Percentiles rank a stretch among this genome's conserved stretches.
phyloP scores from a whole-genome alignment of 345 rosid species.

The Linum trigynum region DNA sequence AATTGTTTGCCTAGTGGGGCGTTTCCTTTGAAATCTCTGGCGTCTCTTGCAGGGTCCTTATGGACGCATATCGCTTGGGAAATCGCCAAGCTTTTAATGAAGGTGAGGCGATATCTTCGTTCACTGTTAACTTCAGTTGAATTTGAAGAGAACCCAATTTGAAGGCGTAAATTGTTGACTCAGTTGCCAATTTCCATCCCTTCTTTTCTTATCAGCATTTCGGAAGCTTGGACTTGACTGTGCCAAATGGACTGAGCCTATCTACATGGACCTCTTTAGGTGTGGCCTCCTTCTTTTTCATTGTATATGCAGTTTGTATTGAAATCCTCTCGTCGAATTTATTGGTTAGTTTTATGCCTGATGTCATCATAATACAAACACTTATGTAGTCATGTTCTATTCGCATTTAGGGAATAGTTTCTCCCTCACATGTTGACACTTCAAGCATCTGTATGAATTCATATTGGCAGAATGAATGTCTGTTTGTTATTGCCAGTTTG shows the following conservation, averaged over 20 bases:
- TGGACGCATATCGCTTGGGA: constrained; percentile 71
- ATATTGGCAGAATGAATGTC: too few species aligned
- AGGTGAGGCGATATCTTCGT: constrained; percentile 37
- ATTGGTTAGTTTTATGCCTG: not conserved
- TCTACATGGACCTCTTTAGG: constrained; percentile 72
- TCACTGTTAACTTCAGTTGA: not conserved
- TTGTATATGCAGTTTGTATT: too few species aligned
- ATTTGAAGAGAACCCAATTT: constrained; percentile 2
- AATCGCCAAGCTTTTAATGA: constrained; percentile 78
- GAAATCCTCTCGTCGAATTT: not conserved
- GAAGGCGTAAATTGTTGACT: constrained; percentile 11
- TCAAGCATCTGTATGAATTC: too few species aligned
- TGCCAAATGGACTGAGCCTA: constrained; percentile 85
- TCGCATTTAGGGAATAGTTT: too few species aligned
- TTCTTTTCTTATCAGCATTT: constrained; percentile 45
- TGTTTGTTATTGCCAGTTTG: too few species aligned
- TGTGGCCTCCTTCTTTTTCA: constrained; percentile 15
- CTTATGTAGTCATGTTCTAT: too few species aligned
- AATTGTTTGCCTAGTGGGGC: too few species aligned
- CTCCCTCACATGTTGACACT: too few species aligned
- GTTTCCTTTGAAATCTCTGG: too few species aligned
- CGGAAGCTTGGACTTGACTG: constrained; percentile 92
- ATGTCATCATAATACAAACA: too few species aligned
- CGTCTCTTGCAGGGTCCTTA: constrained; percentile 44
- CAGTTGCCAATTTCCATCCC: not conserved